Evolutionary conservation across 352 stramenopile genomes (phyloP), one percentile per base, ranked within the genome.

Genomic region (Phytophthora kernoviae): DNA sequence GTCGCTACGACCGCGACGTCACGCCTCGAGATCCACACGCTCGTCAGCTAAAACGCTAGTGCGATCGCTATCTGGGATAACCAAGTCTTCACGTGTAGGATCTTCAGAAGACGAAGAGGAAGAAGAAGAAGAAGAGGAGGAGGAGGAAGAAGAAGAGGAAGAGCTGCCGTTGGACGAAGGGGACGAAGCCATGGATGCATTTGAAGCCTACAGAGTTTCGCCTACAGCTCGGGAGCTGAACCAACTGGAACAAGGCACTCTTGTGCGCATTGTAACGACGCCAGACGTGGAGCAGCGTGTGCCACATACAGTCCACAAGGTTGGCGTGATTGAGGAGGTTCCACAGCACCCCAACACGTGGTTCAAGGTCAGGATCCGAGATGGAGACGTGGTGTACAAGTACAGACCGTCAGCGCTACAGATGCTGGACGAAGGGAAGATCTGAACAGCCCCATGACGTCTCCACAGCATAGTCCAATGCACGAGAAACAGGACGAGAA

Each of bases 341-440:
- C 87, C 87, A 32, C 79, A 83, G 52, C 87, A 95, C 58, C 87
- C 87, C 8, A 95, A 93, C 45, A 95, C 87, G 57, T 95, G 87
- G 87, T 93, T 91, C 55, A 89, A 84, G 55, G 87, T 95, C 57
- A 77, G 87, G 5, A 93, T 95, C 30, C 75, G 77, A 15, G 82
- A 93, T 40, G 82, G 82, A 30, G 84, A 95, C 21, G 84, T 95
- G n/a, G 81, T 93, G 54, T 93, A 93, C 72, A 95, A 93, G 64
- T 95, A 94, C 65, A 76, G 87, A 6, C 79, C 84, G 46, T 95
- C 87, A 8, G 87, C 84, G 17, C 51, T 95, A 21, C 70, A 88
- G 50, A 62, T 88, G 21, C 53, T 92, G 15, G 59, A 71, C 22
- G 65, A 73, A 11, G 67, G 55, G 60, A 72, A 14, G 68, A 70